Percentiles rank a stretch among this genome's conserved stretches.
Conservation (phyloP, 495 filamentous ascomycete species). For the Ascobolus immersus region DNA sequence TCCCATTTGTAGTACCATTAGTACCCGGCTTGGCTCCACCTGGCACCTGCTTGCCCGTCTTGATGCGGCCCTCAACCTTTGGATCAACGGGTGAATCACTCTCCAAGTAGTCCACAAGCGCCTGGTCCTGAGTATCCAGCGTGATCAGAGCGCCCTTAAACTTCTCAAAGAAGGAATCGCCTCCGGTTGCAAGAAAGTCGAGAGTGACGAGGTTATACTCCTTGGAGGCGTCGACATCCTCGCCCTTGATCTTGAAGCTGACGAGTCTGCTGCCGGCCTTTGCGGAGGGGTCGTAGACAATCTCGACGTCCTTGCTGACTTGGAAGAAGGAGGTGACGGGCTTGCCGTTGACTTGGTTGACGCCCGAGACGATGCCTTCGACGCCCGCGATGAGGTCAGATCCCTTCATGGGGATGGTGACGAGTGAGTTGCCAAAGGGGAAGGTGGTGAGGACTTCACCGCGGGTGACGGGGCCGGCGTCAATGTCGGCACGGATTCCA, state of each 20-base stretch:
- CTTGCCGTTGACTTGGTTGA: conserved; percentile 23
- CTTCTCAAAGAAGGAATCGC: conserved; percentile 25
- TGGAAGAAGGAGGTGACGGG: conserved; percentile 27
- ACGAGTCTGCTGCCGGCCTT: conserved; percentile 18
- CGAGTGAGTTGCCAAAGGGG: conserved; percentile 31
- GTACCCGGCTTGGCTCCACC: conserved; percentile 1
- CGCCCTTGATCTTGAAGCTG: conserved; percentile 19
- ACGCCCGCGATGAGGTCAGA: conserved; percentile 24
- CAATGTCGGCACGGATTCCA: conserved; percentile 31
- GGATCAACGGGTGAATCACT: conserved; percentile 22
- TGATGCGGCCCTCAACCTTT: conserved; percentile 25
- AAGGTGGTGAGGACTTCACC: conserved; percentile 30
- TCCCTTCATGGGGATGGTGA: conserved; percentile 22
- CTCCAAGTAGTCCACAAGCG: conserved; percentile 23
- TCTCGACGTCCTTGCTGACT: conserved; percentile 22
- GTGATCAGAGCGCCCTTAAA: conserved; percentile 16
- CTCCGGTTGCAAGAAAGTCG: conserved; percentile 29
- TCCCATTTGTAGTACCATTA: not conserved
- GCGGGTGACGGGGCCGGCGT: conserved; percentile 25
- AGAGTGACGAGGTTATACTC: conserved; percentile 27
- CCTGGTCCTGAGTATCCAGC: conserved; percentile 28
- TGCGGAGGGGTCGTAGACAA: conserved; percentile 22
- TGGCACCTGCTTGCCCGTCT: conserved; percentile 11
- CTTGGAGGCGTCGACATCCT: conserved; percentile 16
- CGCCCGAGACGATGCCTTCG: conserved; percentile 22